phyloP scores from a whole-genome alignment of 2,329 filamentous ascomycete genomes.

The Alternaria ethzedia region DNA sequence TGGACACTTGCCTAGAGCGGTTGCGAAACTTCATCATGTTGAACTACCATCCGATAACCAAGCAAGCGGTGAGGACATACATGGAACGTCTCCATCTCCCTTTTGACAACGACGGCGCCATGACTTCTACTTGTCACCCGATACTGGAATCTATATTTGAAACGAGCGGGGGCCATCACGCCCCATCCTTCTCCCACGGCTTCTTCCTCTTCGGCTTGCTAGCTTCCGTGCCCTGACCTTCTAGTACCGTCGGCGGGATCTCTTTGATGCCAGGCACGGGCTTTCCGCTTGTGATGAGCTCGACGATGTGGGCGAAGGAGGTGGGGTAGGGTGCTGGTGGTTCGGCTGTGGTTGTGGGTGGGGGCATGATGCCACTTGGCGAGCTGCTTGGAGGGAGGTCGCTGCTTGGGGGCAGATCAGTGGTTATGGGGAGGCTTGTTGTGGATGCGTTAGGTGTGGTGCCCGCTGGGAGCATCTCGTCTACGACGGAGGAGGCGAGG shows the following conservation, averaged over 20 bases:
- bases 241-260: constrained; percentile 79
- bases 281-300: constrained; percentile 80
- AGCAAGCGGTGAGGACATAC: background rate
- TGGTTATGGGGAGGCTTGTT: background rate
- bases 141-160: background rate
- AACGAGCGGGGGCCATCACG: background rate
- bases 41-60: background rate
- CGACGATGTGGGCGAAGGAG: constrained; percentile 84
- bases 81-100: too few species aligned
- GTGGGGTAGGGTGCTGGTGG: constrained; percentile 75
- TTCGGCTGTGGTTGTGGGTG: constrained; percentile 28
- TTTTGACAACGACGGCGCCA: too few species aligned
- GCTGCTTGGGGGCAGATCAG: too few species aligned
- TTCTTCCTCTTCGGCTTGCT: constrained; percentile 64
- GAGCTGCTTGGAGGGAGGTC: background rate
- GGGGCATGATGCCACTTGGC: constrained; percentile 31
- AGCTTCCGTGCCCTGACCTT: constrained; percentile 68
- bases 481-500: constrained; percentile 10
- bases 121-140: too few species aligned
- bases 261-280: constrained; percentile 87
- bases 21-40: background rate
- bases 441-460: background rate
- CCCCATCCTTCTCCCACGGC: constrained; percentile 78
- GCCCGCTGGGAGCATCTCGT: constrained; percentile 1
- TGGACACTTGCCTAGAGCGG: background rate